Evolutionary conservation across 2,329 filamentous ascomycete genomes (phyloP).

Genomic region (Cryphonectria japonica): DNA sequence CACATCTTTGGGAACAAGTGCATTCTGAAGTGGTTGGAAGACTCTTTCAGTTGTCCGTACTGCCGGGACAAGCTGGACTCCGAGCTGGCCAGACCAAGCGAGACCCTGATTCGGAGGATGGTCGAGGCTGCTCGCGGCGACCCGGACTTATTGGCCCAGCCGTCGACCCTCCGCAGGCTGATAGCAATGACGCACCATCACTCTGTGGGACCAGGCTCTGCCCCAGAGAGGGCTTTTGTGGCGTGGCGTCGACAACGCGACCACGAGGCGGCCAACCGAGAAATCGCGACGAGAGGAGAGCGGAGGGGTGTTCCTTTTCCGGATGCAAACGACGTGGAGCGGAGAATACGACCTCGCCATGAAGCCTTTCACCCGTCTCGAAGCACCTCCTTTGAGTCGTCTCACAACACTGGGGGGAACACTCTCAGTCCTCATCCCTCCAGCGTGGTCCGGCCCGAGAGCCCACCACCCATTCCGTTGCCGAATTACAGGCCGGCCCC

Average conservation of each 20-base stretch:
- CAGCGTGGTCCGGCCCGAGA: constrained; percentile 17
- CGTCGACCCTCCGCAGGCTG: not conserved
- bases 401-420: constrained; percentile 31
- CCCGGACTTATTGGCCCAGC: not conserved
- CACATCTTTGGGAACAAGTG: constrained; percentile 68
- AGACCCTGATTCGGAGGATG: constrained; percentile 36
- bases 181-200: not conserved
- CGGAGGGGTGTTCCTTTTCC: not conserved
- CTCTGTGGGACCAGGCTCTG: not conserved
- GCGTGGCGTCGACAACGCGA: constrained; percentile 1
- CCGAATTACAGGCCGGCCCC: not conserved
- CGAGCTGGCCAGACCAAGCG: constrained; percentile 41
- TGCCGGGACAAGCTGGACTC: constrained; percentile 65
- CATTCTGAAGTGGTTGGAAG: constrained; percentile 68
- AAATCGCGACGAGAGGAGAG: not conserved
- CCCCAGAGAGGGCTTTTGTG: not conserved
- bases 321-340: constrained; percentile 36
- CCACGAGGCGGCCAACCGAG: not conserved
- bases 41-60: constrained; percentile 66
- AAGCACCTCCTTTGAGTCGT: constrained; percentile 27
- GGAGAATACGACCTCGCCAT: constrained; percentile 39
- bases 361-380: constrained; percentile 30
- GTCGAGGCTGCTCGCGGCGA: constrained; percentile 30
- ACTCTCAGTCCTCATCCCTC: constrained; percentile 11
- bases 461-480: constrained; percentile 14